Evolutionary conservation across 2,329 filamentous ascomycete species (phyloP).

Genomic region (Aspergillus tamarii): DNA sequence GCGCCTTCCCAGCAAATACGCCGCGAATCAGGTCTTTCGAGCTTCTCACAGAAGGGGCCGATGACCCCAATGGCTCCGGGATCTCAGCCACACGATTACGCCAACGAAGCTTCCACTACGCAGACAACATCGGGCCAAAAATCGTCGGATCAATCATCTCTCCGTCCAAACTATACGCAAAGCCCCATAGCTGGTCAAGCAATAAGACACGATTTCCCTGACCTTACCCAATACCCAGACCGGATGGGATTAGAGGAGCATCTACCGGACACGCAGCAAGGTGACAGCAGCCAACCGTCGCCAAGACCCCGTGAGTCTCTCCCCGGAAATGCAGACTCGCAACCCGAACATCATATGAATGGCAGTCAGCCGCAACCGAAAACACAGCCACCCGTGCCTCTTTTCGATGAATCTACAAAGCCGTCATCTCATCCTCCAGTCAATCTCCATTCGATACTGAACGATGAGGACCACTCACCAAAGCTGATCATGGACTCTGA

Average conservation of each 20-base stretch:
- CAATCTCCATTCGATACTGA: constrained; percentile 39
- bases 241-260: constrained; percentile 61
- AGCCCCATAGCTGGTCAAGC: constrained; percentile 51
- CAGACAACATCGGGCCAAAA: constrained; percentile 79
- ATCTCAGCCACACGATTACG: constrained; percentile 63
- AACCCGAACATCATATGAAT: constrained; percentile 35
- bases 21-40: constrained; percentile 50
- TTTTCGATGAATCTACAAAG: constrained; percentile 41
- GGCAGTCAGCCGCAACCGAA: constrained; percentile 45
- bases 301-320: constrained; percentile 30
- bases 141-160: constrained; percentile 74
- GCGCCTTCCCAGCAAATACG: constrained; percentile 51
- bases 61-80: constrained; percentile 63
- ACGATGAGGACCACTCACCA: constrained; percentile 34
- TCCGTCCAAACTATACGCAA: constrained; percentile 70
- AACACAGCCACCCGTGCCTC: constrained; percentile 42
- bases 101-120: constrained; percentile 90
- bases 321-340: constrained; percentile 31
- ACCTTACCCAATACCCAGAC: constrained; percentile 55
- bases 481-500: constrained; percentile 49
- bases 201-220: constrained; percentile 52
- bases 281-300: constrained; percentile 39
- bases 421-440: constrained; percentile 26
- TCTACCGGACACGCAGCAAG: constrained; percentile 66
- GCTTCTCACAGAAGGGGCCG: constrained; percentile 53